A percentile compares a stretch with the other conserved stretches of the same genome.
phyloP scores from a whole-genome alignment of 371 early-diverging fungal species.

The Lichtheimia ramosa region DNA sequence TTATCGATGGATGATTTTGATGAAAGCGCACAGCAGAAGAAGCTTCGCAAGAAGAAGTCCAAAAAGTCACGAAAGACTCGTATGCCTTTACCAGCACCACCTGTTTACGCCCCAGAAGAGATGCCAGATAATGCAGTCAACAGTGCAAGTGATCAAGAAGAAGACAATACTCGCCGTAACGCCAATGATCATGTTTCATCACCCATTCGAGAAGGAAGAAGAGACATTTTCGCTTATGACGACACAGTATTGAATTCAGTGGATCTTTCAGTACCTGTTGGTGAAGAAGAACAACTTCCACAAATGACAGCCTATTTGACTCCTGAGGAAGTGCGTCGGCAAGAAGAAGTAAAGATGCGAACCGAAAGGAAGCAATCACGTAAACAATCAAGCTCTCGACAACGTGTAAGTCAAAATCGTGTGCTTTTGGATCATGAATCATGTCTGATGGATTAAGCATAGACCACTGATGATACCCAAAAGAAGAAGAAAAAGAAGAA shows the following conservation, averaged over 20 bases:
- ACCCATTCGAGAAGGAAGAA: constrained; percentile 26
- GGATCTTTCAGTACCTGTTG: constrained; percentile 63
- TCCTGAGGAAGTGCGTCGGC: constrained; percentile 61
- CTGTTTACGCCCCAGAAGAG: constrained; percentile 64
- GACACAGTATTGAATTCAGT: constrained; percentile 50
- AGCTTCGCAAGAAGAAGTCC: constrained; percentile 24
- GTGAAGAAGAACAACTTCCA: constrained; percentile 62
- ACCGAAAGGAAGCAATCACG: constrained; percentile 40
- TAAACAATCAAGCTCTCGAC: too few relatives aligned
- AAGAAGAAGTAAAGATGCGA: constrained; percentile 54
- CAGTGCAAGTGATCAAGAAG: constrained; percentile 49
- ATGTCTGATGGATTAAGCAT: constrained; percentile 13
- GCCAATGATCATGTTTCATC: constrained; percentile 9
- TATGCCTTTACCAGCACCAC: constrained; percentile 34
- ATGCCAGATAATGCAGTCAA: constrained; percentile 65
- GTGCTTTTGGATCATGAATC: too few relatives aligned
- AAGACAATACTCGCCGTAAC: constrained; percentile 12
- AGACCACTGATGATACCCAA: constrained; percentile 14
- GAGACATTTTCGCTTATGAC: constrained; percentile 42
- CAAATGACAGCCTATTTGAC: constrained; percentile 59
- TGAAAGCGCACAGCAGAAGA: neutral
- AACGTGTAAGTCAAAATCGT: too few relatives aligned
- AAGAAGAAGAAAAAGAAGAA: constrained; percentile 24
- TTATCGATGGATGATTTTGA: constrained; percentile 65
- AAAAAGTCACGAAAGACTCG: constrained; percentile 23